Conservation (phyloP, 352 stramenopile species). For the Pythium guiyangense region DNA sequence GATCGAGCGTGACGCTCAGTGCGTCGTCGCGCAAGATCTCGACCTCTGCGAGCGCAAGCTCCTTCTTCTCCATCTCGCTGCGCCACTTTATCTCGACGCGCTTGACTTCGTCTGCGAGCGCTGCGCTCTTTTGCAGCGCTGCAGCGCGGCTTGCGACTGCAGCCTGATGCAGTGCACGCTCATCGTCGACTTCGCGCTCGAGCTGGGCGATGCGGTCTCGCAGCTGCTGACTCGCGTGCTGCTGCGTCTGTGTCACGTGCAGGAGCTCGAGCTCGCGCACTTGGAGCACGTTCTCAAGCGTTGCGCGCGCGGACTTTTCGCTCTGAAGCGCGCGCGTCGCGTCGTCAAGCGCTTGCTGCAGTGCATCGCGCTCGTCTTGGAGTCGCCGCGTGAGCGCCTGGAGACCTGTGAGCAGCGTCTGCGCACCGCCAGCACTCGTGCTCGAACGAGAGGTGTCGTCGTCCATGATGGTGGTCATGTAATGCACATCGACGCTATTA, state of each 20-base stretch:
- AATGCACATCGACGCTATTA: too few relatives aligned
- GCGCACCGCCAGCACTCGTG: not conserved
- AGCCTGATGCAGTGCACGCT: constrained; percentile 46
- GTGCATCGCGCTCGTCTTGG: constrained; percentile 54
- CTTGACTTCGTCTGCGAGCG: constrained; percentile 42
- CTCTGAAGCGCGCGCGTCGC: constrained; percentile 36
- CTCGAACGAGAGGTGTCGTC: not conserved
- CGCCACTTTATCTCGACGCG: constrained; percentile 51
- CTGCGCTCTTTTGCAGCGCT: constrained; percentile 48
- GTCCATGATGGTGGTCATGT: too few relatives aligned
- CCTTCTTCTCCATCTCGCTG: constrained; percentile 61
- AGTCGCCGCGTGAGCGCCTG: constrained; percentile 56
- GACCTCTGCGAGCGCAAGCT: constrained; percentile 41
- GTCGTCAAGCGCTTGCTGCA: constrained; percentile 46
- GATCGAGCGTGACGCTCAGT: constrained; percentile 33
- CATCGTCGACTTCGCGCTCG: constrained; percentile 62
- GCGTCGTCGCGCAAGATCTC: constrained; percentile 46
- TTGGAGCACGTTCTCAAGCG: constrained; percentile 56
- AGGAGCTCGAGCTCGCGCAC: constrained; percentile 63
- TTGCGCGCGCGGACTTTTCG: constrained; percentile 28
- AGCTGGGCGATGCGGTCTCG: constrained; percentile 38
- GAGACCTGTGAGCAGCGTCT: constrained; percentile 20
- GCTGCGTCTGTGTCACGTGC: constrained; percentile 55
- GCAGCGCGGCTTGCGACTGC: constrained; percentile 43
- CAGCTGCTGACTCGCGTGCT: constrained; percentile 43